These are phyloP conservation scores for Lactarius quietus DNA, from an alignment of 768 basidiomycete genomes.

Conservation along the genomic window DNA sequence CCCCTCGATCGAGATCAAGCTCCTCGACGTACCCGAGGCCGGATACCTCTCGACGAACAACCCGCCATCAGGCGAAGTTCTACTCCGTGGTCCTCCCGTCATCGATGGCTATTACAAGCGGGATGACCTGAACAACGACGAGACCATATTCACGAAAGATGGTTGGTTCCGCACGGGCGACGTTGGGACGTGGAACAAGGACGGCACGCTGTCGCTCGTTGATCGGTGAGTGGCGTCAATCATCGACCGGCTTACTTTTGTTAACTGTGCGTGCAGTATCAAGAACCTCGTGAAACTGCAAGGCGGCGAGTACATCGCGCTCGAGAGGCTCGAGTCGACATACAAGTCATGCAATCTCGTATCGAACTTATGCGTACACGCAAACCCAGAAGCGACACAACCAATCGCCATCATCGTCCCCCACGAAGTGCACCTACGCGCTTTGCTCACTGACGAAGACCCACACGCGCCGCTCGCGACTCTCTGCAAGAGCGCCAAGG, in stretches of 20 bases:
- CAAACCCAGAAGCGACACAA: slow-evolving; percentile 67
- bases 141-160: slow-evolving; percentile 77
- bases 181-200: slow-evolving; percentile 89
- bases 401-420: slow-evolving; percentile 86
- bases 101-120: slow-evolving; percentile 92
- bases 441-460: slow-evolving; percentile 44
- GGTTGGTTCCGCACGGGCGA: slow-evolving; percentile 96
- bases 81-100: slow-evolving; percentile 82
- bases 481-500: slow-evolving; percentile 53
- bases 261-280: slow-evolving; percentile 41
- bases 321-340: slow-evolving; percentile 82
- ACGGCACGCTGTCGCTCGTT: slow-evolving; percentile 86
- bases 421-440: slow-evolving; percentile 72
- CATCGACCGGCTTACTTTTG: not conserved
- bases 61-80: slow-evolving; percentile 83
- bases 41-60: slow-evolving; percentile 74
- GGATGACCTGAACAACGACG: slow-evolving; percentile 82
- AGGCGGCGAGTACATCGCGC: slow-evolving; percentile 87
- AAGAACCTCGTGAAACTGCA: slow-evolving; percentile 91
- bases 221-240: slow-evolving; percentile 59
- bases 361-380: slow-evolving; percentile 80
- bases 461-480: slow-evolving; percentile 42
- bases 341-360: slow-evolving; percentile 85
- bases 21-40: slow-evolving; percentile 77
- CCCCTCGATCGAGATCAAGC: slow-evolving; percentile 86